Conservation (phyloP, 2,329 filamentous ascomycete genomes). For the Gaeumannomyces sp. region DNA sequence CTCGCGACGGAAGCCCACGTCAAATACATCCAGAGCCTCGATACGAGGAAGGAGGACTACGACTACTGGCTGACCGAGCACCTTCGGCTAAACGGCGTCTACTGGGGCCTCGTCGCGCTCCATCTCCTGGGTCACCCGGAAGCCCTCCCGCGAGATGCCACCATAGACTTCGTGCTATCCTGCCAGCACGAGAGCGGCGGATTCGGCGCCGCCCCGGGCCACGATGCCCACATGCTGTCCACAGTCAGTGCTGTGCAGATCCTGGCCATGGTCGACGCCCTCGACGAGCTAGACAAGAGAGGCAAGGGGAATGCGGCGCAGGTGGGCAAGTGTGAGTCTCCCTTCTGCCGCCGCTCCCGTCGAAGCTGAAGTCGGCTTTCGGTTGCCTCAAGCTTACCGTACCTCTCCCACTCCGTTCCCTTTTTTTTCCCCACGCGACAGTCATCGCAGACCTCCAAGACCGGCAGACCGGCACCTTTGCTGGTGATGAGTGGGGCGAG, state of each 20-base stretch:
- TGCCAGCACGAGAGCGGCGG: constrained; percentile 85
- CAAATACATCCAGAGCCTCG: constrained; percentile 85
- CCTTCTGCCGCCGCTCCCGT: background rate
- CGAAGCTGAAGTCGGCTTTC: constrained; percentile 3
- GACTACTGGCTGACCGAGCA: constrained; percentile 99
- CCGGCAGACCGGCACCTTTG: constrained; percentile 74
- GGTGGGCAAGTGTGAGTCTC: constrained; percentile 69
- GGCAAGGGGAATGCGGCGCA: constrained; percentile 59
- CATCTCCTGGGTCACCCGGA: constrained; percentile 78
- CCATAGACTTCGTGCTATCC: constrained; percentile 91
- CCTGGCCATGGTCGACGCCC: constrained; percentile 75
- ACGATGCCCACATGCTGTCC: constrained; percentile 94
- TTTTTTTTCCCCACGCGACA: constrained; percentile 20
- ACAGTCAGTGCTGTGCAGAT: constrained; percentile 95
- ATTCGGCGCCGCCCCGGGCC: constrained; percentile 87
- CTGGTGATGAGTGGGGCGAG: constrained; percentile 94
- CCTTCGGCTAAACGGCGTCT: constrained; percentile 87
- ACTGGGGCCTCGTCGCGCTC: constrained; percentile 89
- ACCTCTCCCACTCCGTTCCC: background rate
- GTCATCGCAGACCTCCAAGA: constrained; percentile 82
- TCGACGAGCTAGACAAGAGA: constrained; percentile 71
- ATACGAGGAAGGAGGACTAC: constrained; percentile 87
- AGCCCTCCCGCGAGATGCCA: constrained; percentile 70
- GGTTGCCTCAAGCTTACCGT: background rate
- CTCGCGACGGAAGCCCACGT: constrained; percentile 63